Evolutionary conservation across 495 filamentous ascomycete genomes (phyloP).

Genomic region (Penicillium egyptiacum): DNA sequence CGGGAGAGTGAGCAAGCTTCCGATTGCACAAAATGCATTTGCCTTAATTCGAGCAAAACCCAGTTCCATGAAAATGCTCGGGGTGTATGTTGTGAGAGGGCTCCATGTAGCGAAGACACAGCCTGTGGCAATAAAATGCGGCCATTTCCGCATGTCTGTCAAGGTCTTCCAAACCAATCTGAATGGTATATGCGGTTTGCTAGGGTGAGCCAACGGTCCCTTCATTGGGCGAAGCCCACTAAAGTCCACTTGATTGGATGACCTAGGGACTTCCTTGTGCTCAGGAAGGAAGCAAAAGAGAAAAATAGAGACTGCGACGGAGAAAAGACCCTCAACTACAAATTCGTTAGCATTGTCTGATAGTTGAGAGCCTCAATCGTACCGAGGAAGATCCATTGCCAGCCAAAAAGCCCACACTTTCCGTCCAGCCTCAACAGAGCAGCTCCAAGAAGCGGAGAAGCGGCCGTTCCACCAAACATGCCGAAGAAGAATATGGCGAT

Average conservation of each 20-base stretch:
- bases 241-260: background rate
- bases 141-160: constrained; percentile 29
- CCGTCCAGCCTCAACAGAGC: constrained; percentile 48
- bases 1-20: constrained; percentile 30
- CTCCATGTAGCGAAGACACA: constrained; percentile 40
- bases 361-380: background rate
- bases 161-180: constrained; percentile 20
- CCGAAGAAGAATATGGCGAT: constrained; percentile 56
- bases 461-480: constrained; percentile 48
- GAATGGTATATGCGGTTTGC: constrained; percentile 11
- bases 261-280: background rate
- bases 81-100: constrained; percentile 40
- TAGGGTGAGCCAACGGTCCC: background rate
- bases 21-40: constrained; percentile 40
- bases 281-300: constrained; percentile 2
- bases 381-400: constrained; percentile 60
- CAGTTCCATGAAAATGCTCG: constrained; percentile 36
- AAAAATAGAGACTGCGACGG: constrained; percentile 36
- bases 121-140: constrained; percentile 39
- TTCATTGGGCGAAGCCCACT: background rate
- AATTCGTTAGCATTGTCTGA: background rate
- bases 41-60: constrained; percentile 32
- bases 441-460: constrained; percentile 41
- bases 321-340: constrained; percentile 49
- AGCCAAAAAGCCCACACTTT: constrained; percentile 47